Base-by-base conservation (phyloP, 2,329 filamentous ascomycete genomes). In the Colletotrichum ledebouriae region DNA sequence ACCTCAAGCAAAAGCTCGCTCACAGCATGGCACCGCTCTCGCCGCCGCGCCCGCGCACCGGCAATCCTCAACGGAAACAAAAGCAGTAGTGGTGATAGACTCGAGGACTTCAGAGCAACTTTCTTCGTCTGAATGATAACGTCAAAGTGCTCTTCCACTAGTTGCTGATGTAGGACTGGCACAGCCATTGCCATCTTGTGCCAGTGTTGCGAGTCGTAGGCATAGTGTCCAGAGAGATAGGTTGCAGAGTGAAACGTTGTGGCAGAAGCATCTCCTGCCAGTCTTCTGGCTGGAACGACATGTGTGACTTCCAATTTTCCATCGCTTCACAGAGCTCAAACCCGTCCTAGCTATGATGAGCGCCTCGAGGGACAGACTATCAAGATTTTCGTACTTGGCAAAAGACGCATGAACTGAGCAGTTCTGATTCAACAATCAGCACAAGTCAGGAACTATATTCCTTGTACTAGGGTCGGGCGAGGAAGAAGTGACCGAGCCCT, bases 141-240 rank as follows among this genome's bases (percentile, higher is more conserved):
- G 1, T 61, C 29, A 1, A 75, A 73, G 5, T 78, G 73, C 6
- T 25, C 41, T 3, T 73, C 69, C 13, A 79, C 70, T 1, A 73
- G 69, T 0, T 63, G 55, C 7, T 72, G 69, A 6, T 59, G 37
- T 0, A 79, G 34, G 0, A 70, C 74, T 0, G 78, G 74, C 0
- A 75, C 71, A 0, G 53, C 4, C 3, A 77, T 67, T 1, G 59
- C 72, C 10, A 75, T 67, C 0, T 47, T 50, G 0, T 73, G 67
- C 78, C 78, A 80, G 17, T 74, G 70, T 7, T 55, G 22, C 2
- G 77, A 72, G 10, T 79, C 77, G 13, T 80, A 80, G 65, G 80
- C 78, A 37, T 78, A 80, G 2, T 76, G 73, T 0, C 78, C 78
- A 0, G 79, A 80, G 4, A 80, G 73, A 39, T 80, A 80, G 2